Percentiles rank a stretch among this genome's conserved stretches.
Evolutionary conservation across 73 alveolate genomes (phyloP).

Genomic region (Stentor roeselii): DNA sequence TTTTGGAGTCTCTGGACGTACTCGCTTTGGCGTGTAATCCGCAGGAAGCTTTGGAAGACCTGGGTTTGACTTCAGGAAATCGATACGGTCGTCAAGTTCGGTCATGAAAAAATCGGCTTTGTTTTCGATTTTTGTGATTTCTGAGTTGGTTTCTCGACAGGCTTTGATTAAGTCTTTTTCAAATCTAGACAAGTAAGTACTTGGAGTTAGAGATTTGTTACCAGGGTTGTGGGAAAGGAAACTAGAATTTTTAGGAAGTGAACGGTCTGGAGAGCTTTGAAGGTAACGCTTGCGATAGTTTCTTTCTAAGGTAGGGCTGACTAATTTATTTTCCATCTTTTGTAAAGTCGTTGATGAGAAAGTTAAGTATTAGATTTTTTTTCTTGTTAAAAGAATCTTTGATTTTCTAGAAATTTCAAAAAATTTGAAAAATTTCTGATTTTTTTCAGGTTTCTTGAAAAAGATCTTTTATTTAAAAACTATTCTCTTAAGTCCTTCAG

Average conservation of each 20-base stretch:
- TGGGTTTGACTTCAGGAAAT: background rate
- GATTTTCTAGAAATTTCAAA: too few species aligned
- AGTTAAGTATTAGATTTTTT: too few species aligned
- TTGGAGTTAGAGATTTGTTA: background rate
- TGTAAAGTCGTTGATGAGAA: too few species aligned
- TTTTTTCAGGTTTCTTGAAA: too few species aligned
- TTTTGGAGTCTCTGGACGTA: background rate
- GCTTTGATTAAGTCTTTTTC: background rate
- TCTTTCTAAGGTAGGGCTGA: background rate
- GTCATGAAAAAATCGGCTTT: background rate
- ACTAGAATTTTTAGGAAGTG: background rate
- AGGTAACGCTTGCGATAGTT: background rate
- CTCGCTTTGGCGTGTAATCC: background rate
- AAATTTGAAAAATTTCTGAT: too few species aligned
- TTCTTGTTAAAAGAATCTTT: too few species aligned
- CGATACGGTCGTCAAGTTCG: conserved; percentile 12
- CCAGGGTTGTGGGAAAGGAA: background rate
- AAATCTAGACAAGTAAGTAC: background rate
- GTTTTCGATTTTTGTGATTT: background rate
- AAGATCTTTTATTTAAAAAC: too few species aligned
- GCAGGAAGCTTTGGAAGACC: background rate
- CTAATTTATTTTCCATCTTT: background rate
- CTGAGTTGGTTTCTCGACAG: background rate
- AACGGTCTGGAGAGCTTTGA: background rate
- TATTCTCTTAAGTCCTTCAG: too few species aligned